These are phyloP conservation scores for Triticum dicoccoides DNA, from an alignment of 176 grass and related monocot species.

Conservation along the genomic window DNA sequence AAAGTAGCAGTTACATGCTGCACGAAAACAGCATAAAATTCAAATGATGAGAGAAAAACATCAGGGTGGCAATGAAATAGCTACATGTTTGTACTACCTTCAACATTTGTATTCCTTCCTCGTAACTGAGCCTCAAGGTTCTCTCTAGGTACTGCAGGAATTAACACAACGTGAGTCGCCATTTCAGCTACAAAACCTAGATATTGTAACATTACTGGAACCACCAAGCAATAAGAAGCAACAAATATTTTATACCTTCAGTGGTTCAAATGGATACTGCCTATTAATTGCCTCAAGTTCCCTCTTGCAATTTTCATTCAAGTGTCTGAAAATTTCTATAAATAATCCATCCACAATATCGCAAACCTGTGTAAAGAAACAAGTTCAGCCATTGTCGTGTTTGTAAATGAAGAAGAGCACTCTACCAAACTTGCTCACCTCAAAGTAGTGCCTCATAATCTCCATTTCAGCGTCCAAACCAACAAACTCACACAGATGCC, in stretches of 20 bases:
- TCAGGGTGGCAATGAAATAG: not conserved
- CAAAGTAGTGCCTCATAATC: constrained; percentile 93
- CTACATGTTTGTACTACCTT: constrained; percentile 61
- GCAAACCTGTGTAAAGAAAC: constrained; percentile 58
- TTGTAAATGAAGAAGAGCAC: not conserved
- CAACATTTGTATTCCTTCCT: constrained; percentile 86
- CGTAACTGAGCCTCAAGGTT: constrained; percentile 72
- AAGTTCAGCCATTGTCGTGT: not conserved
- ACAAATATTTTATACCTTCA: constrained; percentile 57
- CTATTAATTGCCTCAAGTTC: constrained; percentile 76
- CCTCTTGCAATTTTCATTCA: constrained; percentile 65
- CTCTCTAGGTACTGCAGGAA: constrained; percentile 73
- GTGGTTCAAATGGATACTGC: constrained; percentile 82
- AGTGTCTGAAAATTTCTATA: constrained; percentile 80
- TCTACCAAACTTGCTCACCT: constrained; percentile 40
- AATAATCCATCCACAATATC: constrained; percentile 85
- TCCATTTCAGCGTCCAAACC: constrained; percentile 92
- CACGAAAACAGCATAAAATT: not conserved
- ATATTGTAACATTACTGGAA: not conserved
- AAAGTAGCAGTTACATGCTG: not conserved
- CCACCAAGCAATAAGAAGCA: not conserved
- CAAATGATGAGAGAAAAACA: not conserved
- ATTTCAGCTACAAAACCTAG: not conserved
- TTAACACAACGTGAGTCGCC: constrained; percentile 19
- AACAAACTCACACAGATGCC: constrained; percentile 88